Evolutionary conservation across 2,329 filamentous ascomycete species (phyloP).

Genomic region (Ascochyta fabae): DNA sequence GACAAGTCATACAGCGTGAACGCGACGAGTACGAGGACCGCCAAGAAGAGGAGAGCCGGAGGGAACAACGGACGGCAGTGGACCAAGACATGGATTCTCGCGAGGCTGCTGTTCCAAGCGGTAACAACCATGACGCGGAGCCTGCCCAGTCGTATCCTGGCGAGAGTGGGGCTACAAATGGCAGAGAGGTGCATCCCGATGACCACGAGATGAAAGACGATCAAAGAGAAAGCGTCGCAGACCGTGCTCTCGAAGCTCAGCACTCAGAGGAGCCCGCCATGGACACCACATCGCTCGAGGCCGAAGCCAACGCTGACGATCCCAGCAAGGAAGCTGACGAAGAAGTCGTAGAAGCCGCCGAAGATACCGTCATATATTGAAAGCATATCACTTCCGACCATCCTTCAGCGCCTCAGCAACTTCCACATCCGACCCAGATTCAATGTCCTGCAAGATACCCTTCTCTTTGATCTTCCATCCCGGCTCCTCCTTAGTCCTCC

Average conservation of each 20-base stretch:
- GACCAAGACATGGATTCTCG: conserved; percentile 21
- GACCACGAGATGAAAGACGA: conserved; percentile 37
- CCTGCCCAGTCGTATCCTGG: conserved; percentile 21
- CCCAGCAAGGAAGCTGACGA: conserved; percentile 62
- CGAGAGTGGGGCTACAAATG: conserved; percentile 37
- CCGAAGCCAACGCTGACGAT: conserved; percentile 42
- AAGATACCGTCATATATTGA: conserved; percentile 92
- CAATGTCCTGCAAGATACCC: conserved; percentile 48
- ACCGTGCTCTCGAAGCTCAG: conserved; percentile 27
- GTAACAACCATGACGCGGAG: conserved; percentile 37
- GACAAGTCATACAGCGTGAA: conserved; percentile 70
- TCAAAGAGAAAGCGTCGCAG: conserved; percentile 25
- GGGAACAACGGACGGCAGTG: conserved; percentile 22
- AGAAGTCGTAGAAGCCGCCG: conserved; percentile 78
- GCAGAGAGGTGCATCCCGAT: conserved; percentile 26
- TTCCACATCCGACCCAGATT: conserved; percentile 24
- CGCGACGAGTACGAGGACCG: conserved; percentile 64
- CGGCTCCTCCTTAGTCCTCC: conserved; percentile 49
- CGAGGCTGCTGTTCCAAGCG: conserved; percentile 25
- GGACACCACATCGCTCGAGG: conserved; percentile 22
- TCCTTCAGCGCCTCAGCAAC: conserved; percentile 4
- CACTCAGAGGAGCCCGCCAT: conserved; percentile 27
- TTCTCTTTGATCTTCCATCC: conserved; percentile 47
- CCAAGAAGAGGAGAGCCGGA: conserved; percentile 40
- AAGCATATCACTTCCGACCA: neutral